A percentile compares a stretch with the other conserved stretches of the same genome.
phyloP scores from a whole-genome alignment of 192 early-diverging fungal genomes.

The Coemansia sp. region DNA sequence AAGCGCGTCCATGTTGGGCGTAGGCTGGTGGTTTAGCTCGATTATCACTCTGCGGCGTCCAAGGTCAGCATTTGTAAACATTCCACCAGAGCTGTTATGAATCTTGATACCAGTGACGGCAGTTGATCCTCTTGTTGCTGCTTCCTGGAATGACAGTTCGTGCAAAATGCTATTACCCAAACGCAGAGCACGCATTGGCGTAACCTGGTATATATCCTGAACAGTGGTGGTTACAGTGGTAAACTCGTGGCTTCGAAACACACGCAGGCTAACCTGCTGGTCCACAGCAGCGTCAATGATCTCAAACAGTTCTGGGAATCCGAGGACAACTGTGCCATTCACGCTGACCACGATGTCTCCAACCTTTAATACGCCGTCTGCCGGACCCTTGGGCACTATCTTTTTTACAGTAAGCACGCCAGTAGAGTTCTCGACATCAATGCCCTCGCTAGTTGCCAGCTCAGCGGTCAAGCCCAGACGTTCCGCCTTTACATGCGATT shows the following conservation, averaged over 20 bases:
- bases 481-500: constrained; percentile 57
- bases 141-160: constrained; percentile 66
- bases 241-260: constrained; percentile 57
- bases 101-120: constrained; percentile 26
- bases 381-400: constrained; percentile 67
- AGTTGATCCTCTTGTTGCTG: constrained; percentile 37
- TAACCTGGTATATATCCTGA: constrained; percentile 70
- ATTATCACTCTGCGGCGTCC: constrained; percentile 10
- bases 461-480: constrained; percentile 11
- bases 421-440: constrained; percentile 58
- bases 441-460: constrained; percentile 51
- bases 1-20: constrained; percentile 22
- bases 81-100: not conserved
- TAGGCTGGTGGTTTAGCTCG: constrained; percentile 15
- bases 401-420: constrained; percentile 66
- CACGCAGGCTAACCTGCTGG: constrained; percentile 48
- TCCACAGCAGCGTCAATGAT: constrained; percentile 63
- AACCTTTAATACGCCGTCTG: constrained; percentile 57
- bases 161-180: constrained; percentile 75
- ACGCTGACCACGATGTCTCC: constrained; percentile 71
- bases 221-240: constrained; percentile 48
- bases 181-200: constrained; percentile 76
- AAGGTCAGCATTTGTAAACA: not conserved
- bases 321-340: constrained; percentile 57
- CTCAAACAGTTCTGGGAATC: constrained; percentile 61